Evolutionary conservation across 495 filamentous ascomycete genomes (phyloP), one percentile per base, ranked within the genome.

Genomic region (Niebla homalea): DNA sequence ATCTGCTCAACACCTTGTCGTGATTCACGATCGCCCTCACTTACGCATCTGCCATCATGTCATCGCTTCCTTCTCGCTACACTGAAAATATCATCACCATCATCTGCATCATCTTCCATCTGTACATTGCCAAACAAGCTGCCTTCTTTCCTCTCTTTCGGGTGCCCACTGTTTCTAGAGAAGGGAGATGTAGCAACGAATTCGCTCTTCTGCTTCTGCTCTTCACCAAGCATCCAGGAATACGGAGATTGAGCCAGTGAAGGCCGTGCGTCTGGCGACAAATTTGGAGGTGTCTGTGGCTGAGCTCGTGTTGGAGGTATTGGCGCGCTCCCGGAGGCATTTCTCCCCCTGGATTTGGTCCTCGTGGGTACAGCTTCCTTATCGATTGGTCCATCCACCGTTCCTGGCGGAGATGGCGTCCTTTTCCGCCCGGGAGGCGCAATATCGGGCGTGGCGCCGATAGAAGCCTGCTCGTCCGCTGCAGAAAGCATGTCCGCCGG

Each of bases 211-310:
- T 26, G 45, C 37, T 66, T 65, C 26, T 67, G 67, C 43, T 70
- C 71, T 49, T 75, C 69, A 22, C 73, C 79, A n/a, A 98, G 73
- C 89, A 98, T 97, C 89, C 89, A 98, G 11, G 89, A 84, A 62
- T 95, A 96, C 8, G 80, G 83, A 23, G 89, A 88, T 53, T 95
- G 81, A 15, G 88, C 82, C 15, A 98, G 70, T 15, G 73, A 74
- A 15, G 82, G 82, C 12, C 85, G 72, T 53, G 43, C 56, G 42
- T 51, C 52, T 18, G 50, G 61, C 14, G 51, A 57, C 14, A 36
- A 43, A 36, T 41, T 41, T 26, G 46, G 50, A 7, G 44, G 36
- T 35, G 38, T 42, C 3, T 36, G 35, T 18, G 45, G 45, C 21
- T 18, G 16, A 7, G 8, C 18, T 19, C 18, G 21, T 19, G 16